Evolutionary conservation across 805 yeast species (phyloP).

Genomic region (Metschnikowia koreensis): DNA sequence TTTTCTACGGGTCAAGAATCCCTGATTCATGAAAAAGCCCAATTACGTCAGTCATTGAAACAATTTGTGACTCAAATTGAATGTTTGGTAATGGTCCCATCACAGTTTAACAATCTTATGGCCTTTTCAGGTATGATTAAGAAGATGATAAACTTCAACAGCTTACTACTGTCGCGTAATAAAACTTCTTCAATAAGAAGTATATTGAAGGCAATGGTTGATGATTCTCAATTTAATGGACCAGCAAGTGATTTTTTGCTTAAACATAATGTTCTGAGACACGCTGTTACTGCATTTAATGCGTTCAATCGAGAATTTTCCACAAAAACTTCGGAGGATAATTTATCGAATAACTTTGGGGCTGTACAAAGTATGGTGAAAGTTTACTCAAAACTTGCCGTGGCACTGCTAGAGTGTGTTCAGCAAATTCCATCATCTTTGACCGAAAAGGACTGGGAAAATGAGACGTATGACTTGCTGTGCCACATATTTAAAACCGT

Average conservation of each 20-base stretch:
- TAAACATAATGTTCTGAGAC: neutral
- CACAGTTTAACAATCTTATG: neutral
- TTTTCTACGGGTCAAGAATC: neutral
- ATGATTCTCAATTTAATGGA: neutral
- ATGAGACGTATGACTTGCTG: neutral
- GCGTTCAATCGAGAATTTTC: neutral
- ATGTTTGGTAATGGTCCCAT: neutral
- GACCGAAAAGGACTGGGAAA: neutral
- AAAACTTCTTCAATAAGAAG: neutral
- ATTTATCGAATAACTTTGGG: neutral
- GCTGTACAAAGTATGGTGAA: neutral
- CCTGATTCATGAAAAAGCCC: neutral
- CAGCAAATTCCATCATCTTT: neutral
- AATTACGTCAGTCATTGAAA: neutral
- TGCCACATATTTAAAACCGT: neutral
- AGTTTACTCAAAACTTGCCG: neutral
- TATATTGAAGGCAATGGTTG: neutral
- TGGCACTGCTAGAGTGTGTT: neutral
- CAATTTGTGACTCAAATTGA: neutral
- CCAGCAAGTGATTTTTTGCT: neutral
- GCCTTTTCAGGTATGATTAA: neutral
- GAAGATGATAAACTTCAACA: neutral
- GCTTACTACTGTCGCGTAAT: neutral
- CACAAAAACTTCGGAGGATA: neutral
- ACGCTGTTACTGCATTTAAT: neutral